Conservation (phyloP, 495 filamentous ascomycete species). For the Chaetomidium leptoderma region DNA sequence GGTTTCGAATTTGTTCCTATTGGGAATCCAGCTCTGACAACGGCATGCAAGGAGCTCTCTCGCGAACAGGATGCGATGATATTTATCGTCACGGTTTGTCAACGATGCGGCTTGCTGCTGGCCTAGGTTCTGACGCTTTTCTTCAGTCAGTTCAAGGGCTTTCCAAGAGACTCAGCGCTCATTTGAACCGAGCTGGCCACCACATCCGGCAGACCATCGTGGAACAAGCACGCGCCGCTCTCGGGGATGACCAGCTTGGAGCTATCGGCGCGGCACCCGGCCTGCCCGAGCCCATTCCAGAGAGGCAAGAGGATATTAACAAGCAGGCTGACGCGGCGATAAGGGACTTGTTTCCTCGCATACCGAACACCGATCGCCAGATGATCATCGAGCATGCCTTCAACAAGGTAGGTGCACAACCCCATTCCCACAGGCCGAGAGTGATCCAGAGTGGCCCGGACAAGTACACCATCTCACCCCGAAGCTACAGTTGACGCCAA, state of each 20-base stretch:
- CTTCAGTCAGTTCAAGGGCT: constrained; percentile 16
- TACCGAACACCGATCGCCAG: constrained; percentile 72
- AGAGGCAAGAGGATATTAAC: constrained; percentile 61
- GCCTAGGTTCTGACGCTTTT: constrained; percentile 9
- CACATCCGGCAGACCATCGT: constrained; percentile 58
- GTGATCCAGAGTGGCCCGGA: not conserved
- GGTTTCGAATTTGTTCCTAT: constrained; percentile 82
- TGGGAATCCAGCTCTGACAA: constrained; percentile 71
- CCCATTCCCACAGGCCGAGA: constrained; percentile 8
- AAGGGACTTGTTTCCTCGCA: constrained; percentile 78
- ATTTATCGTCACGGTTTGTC: constrained; percentile 74
- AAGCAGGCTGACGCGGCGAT: constrained; percentile 69
- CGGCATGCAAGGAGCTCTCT: constrained; percentile 74
- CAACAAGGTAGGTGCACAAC: constrained; percentile 57
- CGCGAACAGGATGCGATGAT: constrained; percentile 62
- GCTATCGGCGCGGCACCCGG: constrained; percentile 22
- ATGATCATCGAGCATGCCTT: constrained; percentile 79
- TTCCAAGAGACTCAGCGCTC: constrained; percentile 30
- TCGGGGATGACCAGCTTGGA: constrained; percentile 26
- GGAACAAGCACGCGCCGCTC: constrained; percentile 41
- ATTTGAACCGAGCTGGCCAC: constrained; percentile 75
- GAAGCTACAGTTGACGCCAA: constrained; percentile 25
- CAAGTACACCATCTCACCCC: constrained; percentile 14
- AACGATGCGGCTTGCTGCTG: not conserved
- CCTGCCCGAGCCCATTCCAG: constrained; percentile 49